Base-by-base conservation (phyloP, 2,329 filamentous ascomycete genomes). In the Myriosclerotinia duriaeana region DNA sequence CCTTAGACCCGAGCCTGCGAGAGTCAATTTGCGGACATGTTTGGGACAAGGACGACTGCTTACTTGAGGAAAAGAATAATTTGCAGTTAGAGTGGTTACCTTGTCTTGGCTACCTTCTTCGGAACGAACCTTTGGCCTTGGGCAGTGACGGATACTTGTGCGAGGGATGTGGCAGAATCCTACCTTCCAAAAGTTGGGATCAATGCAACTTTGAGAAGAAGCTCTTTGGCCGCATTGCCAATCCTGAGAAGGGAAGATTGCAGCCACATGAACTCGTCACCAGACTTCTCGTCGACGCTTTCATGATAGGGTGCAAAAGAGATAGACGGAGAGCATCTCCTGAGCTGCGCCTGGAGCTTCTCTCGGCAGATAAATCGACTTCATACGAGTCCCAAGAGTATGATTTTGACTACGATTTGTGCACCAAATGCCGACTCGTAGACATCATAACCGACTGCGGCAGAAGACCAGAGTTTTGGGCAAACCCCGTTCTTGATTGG, bases 391-490 rank as follows among this genome's bases (percentile, higher is more conserved):
- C 44, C 42, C 56, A 9, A 12, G 14, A n/a, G 26, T 36, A 26
- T 36, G 44, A 60, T 11, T 12, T 38, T 17, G 30, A 60, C 30
- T 8, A 50, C 14, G 26, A 15, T 22, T 30, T 50, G 11, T 60
- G 56, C 56, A n/a, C 44, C 17, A 60, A 60, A 36, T 60, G 56
- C 30, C 48, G 56, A 48, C n/a, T 60, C 30, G 38, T 26, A 42
- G 44, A 17, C 2, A 26, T 60, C 44, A 34, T 60, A 17, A 60
- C 56, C 17, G 56, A 60, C 50, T 50, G 36, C 14, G 56, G 44
- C 30, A 46, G 56, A n/a, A 48, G 56, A 38, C 44, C 15, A 50
- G 44, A n/a, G n/a, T n/a, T n/a, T n/a, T n/a, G n/a, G n/a, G n/a
- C n/a, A n/a, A n/a, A n/a, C n/a, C n/a, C n/a, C n/a, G n/a, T n/a